Evolutionary conservation across 257 asterid genomes (phyloP).

Genomic region (Solanum bulbocastanum): DNA sequence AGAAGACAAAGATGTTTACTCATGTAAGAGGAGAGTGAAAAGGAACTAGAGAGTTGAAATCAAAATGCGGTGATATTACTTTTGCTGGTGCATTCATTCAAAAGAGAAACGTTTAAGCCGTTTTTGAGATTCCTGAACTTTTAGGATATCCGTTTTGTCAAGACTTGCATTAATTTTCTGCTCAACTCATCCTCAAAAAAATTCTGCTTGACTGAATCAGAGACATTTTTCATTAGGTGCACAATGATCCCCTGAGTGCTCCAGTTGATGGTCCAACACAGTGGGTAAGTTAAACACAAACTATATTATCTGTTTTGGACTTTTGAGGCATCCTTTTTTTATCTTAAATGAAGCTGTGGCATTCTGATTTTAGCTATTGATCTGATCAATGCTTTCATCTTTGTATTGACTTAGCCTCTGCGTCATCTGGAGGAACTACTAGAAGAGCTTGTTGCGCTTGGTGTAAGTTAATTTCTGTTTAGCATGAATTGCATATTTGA

Average conservation of each 20-base stretch:
- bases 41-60: neutral
- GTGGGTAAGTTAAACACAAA: conserved; percentile 53
- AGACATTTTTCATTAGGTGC: conserved; percentile 41
- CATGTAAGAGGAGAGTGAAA: neutral
- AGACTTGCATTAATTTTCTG: neutral
- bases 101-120: neutral
- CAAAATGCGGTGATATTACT: neutral
- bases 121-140: neutral
- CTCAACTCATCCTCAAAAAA: neutral
- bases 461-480: conserved; percentile 43
- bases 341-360: neutral
- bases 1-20: neutral
- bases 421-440: conserved; percentile 89
- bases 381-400: neutral
- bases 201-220: neutral
- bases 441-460: conserved; percentile 68
- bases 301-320: neutral
- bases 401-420: conserved; percentile 49
- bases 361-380: neutral
- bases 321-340: neutral
- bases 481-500: neutral
- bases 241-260: conserved; percentile 78
- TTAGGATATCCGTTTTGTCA: neutral
- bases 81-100: neutral
- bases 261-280: conserved; percentile 99